These are phyloP conservation scores for Arthrobotrys pseudoclavata DNA, from an alignment of 2,329 filamentous ascomycete genomes.

Conservation along the genomic window DNA sequence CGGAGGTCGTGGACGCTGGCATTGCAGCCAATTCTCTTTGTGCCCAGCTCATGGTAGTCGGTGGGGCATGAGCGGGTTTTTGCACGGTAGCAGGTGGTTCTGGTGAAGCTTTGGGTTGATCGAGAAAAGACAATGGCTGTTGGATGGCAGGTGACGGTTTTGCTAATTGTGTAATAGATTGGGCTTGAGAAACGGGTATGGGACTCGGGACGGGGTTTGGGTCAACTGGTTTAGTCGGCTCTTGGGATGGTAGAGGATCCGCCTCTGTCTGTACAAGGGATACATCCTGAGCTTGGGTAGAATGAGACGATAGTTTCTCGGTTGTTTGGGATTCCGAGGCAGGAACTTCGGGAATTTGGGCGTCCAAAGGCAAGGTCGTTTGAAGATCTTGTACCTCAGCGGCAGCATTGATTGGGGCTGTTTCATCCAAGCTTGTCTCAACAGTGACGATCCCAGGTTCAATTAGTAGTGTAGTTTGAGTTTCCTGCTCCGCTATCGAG, in stretches of 20 bases:
- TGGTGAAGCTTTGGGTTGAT: not conserved
- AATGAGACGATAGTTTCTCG: not conserved
- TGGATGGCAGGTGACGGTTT: not conserved
- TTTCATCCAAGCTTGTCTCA: not conserved
- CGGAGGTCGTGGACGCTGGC: not conserved
- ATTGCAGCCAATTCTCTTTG: slow-evolving; percentile 20
- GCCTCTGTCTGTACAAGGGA: not conserved
- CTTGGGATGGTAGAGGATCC: not conserved
- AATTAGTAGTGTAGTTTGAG: not conserved
- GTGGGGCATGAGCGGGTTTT: not conserved
- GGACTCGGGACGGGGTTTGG: not conserved
- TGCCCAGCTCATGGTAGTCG: slow-evolving; percentile 26
- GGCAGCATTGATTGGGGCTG: slow-evolving; percentile 12
- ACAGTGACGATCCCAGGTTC: not conserved
- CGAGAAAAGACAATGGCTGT: slow-evolving; percentile 2
- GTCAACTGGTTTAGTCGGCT: not conserved
- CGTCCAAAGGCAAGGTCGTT: not conserved
- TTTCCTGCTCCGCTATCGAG: not conserved
- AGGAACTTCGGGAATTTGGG: not conserved
- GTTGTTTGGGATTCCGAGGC: not conserved
- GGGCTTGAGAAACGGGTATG: not conserved
- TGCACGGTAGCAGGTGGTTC: not conserved
- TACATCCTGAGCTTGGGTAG: not conserved
- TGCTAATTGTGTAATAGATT: not conserved
- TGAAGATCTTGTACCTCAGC: slow-evolving; percentile 13